These are phyloP conservation scores for Hyaloperonospora brassicae DNA, from an alignment of 352 stramenopile species.

Conservation along the genomic window DNA sequence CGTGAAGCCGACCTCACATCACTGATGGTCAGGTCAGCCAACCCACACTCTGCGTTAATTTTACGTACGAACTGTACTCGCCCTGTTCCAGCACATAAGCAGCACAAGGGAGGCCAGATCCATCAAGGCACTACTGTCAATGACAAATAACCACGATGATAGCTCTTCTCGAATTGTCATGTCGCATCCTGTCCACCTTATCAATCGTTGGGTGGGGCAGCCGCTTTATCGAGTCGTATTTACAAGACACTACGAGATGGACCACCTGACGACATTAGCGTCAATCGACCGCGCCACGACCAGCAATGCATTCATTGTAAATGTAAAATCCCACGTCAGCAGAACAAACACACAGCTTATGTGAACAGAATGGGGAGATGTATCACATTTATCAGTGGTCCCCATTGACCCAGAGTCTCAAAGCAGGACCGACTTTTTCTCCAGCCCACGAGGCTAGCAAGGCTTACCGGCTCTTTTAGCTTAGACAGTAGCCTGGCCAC, in stretches of 20 bases:
- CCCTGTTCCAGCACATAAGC: constrained; percentile 16
- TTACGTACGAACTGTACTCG: constrained; percentile 15
- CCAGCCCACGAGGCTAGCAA: no score
- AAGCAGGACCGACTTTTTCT: no score
- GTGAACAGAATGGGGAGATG: background rate
- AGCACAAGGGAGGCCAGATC: background rate
- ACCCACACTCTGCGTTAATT: constrained; percentile 14
- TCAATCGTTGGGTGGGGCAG: no score
- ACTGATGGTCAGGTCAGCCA: constrained; percentile 26
- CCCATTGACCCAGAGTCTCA: constrained; percentile 25
- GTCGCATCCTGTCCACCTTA: no score
- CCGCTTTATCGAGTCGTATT: no score
- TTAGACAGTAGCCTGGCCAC: constrained; percentile 76
- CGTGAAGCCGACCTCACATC: constrained; percentile 19
- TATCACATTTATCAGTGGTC: constrained; percentile 22
- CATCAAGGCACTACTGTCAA: constrained; percentile 16
- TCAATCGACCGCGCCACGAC: no score
- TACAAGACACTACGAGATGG: no score
- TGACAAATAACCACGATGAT: background rate
- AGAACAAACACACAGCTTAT: no score
- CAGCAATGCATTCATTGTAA: no score
- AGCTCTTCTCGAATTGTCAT: constrained; percentile 10
- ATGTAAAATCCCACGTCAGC: background rate
- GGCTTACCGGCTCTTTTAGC: constrained; percentile 6
- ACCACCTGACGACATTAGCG: no score